Conservation (phyloP, 768 basidiomycete species). For the Tulasnella sp. region DNA sequence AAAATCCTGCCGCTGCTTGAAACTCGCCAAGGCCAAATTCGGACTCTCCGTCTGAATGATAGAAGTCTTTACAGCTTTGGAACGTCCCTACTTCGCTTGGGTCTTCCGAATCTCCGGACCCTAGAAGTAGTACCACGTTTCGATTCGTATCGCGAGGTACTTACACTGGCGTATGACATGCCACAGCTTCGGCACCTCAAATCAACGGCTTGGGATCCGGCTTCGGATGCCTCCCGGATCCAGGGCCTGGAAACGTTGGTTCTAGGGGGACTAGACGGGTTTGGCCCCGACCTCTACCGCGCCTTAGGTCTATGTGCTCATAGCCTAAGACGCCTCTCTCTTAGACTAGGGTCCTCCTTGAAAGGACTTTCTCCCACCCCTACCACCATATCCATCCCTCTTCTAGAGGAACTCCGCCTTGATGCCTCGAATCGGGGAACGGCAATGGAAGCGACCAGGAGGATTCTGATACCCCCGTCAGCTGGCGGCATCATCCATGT, state of each 20-base stretch:
- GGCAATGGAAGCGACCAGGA: neutral
- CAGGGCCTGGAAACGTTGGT: neutral
- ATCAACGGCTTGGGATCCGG: neutral
- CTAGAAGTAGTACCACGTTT: neutral
- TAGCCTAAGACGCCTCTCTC: neutral
- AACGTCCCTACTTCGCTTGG: neutral
- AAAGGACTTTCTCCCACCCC: neutral
- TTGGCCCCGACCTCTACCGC: neutral
- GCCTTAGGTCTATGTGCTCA: neutral
- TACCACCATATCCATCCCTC: neutral
- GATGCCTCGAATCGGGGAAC: neutral
- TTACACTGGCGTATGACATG: neutral
- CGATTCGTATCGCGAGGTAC: neutral
- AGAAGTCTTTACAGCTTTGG: neutral
- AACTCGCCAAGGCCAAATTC: neutral
- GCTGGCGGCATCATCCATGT: neutral
- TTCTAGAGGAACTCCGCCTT: neutral
- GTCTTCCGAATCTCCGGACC: neutral
- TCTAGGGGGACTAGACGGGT: neutral
- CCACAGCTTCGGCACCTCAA: neutral
- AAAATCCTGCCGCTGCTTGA: neutral
- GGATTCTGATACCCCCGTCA: neutral
- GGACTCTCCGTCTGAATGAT: neutral
- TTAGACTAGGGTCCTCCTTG: neutral
- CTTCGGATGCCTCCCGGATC: neutral